Evolutionary conservation across 495 filamentous ascomycete genomes (phyloP), one percentile per base, ranked within the genome.

Genomic region (Sordaria brevicollis): DNA sequence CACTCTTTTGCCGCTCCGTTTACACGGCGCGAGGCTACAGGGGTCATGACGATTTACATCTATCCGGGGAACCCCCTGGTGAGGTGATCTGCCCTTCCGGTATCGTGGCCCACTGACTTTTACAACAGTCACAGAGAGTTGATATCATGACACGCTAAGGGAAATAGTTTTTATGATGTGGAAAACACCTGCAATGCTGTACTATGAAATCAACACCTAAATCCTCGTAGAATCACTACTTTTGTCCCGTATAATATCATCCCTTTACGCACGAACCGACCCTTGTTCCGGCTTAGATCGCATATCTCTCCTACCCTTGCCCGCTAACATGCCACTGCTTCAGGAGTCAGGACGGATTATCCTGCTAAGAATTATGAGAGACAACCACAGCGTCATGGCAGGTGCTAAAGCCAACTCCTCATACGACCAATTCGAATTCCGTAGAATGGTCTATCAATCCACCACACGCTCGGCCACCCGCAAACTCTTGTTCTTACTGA

Each of bases 351-450:
- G 49, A 62, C 49, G 11, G 17, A 62, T 29, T 62, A 33, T 62
- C 49, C 49, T 31, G 49, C 49, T 62, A 62, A 62, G 13, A 62
- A 62, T 31, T 49, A 70, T 69, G 54, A 65, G 70, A 75, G 74
- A 68, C 70, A 72, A 76, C 70, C 72, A 72, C 67, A 75, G 71
- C 68, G 11, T 68, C 33, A 68, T 71, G 68, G 68, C 72, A 65
- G 65, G 62, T 62, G 49, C 49, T 34, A 73, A 73, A 74, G 65
- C 72, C 76, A 69, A 72, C 36, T 69, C 69, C 73, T 76, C 68
- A 69, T 67, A 39, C 35, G 62, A 73, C 69, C 69, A 62, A 19
- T 70, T 57, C 68, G 68, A 69, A 78, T 74, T 72, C 49, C 49
- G 49, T 62, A 62, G 49, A 62, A 76, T 69, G 67, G 70, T 69